Percentiles rank a stretch among this genome's conserved stretches.
Evolutionary conservation across 2,329 filamentous ascomycete species (phyloP).

Genomic region (Aspergillus oerlinghausenensis): DNA sequence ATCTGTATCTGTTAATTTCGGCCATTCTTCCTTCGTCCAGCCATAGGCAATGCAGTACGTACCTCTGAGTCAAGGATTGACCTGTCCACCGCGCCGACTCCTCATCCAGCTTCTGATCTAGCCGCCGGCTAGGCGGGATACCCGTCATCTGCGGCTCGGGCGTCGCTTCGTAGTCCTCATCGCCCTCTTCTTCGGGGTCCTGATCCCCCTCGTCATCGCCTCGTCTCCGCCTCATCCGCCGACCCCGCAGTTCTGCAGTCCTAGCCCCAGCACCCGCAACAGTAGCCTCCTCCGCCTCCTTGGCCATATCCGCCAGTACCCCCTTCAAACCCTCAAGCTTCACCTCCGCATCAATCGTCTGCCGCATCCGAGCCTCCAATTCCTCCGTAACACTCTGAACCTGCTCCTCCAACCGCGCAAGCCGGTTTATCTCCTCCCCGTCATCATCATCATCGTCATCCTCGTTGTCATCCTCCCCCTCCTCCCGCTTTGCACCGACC

Average conservation of each 20-base stretch:
- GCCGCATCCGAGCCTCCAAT: conserved; percentile 56
- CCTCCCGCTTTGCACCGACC: conserved; percentile 12
- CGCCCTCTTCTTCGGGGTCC: conserved; percentile 36
- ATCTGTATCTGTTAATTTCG: conserved; percentile 32
- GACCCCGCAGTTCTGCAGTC: conserved; percentile 20
- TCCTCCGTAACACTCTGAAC: conserved; percentile 50
- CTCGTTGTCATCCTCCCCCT: conserved; percentile 18
- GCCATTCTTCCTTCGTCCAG: background rate
- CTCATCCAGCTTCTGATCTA: conserved; percentile 34
- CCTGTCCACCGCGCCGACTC: conserved; percentile 32
- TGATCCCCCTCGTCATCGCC: conserved; percentile 30
- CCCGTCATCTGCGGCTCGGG: conserved; percentile 32
- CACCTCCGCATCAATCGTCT: conserved; percentile 53
- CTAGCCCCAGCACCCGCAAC: conserved; percentile 15
- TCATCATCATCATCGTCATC: conserved; percentile 31
- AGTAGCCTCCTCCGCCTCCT: conserved; percentile 31
- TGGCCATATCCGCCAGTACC: conserved; percentile 41
- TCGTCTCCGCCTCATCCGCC: conserved; percentile 14
- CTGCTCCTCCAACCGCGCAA: conserved; percentile 41
- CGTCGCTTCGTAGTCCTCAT: conserved; percentile 38
- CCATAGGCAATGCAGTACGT: conserved; percentile 11
- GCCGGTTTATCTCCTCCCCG: conserved; percentile 33
- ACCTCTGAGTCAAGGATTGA: conserved; percentile 41
- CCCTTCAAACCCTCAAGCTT: conserved; percentile 43
- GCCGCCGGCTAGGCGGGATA: conserved; percentile 30